Evolutionary conservation across 2,329 filamentous ascomycete genomes (phyloP).

Genomic region (Pestalotiopsis sp.): DNA sequence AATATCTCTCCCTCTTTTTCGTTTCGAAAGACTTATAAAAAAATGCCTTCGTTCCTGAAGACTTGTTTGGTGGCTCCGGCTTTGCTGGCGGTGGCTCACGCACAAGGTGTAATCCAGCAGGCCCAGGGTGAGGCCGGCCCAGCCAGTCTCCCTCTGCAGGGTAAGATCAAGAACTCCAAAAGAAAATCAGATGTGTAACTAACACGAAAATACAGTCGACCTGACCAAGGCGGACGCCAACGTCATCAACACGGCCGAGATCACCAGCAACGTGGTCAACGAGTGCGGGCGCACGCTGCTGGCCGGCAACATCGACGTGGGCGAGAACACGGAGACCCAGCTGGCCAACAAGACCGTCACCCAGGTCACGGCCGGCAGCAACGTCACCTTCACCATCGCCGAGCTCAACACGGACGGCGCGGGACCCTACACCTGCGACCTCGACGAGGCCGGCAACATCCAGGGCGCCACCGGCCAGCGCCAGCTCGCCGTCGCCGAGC

Average conservation of each 20-base stretch:
- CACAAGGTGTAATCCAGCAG: constrained; percentile 31
- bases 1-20: background rate
- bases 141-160: constrained; percentile 27
- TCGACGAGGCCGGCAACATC: constrained; percentile 33
- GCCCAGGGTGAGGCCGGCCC: constrained; percentile 27
- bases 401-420: constrained; percentile 55
- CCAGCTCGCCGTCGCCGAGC: constrained; percentile 38
- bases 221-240: constrained; percentile 47
- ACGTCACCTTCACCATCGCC: constrained; percentile 46
- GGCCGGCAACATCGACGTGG: constrained; percentile 61
- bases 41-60: constrained; percentile 22
- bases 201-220: background rate
- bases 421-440: constrained; percentile 48
- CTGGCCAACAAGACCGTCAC: constrained; percentile 47
- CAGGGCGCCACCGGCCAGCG: constrained; percentile 41
- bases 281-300: constrained; percentile 64
- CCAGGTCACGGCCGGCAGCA: constrained; percentile 44
- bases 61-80: constrained; percentile 19
- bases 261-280: constrained; percentile 52
- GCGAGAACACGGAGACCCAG: constrained; percentile 53
- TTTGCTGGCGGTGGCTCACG: constrained; percentile 27
- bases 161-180: constrained; percentile 17
- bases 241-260: constrained; percentile 61
- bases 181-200: background rate
- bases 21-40: background rate